Evolutionary conservation across 805 yeast genomes (phyloP), one percentile per base, ranked within the genome.

Genomic region (Aciculoconidium aculeatum): DNA sequence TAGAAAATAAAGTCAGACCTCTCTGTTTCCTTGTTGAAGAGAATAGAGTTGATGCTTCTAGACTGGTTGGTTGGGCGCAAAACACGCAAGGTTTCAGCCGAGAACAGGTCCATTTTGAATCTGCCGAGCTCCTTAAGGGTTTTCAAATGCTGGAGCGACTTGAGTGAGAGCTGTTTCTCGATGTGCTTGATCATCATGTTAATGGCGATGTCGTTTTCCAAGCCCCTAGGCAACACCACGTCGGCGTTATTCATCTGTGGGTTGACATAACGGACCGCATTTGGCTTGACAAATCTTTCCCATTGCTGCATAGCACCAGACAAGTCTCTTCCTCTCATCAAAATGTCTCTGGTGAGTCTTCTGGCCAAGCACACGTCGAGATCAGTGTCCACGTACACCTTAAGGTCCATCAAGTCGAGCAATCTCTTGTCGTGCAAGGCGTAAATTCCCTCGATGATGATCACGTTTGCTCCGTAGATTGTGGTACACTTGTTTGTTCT

Each of bases 381-480:
- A 47, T 88, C 97, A 3, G 96, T 92, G 43, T 90, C 96, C 3
- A 92, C 96, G 52, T 77, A 92, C 11, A 90, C 74, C 54, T 83
- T 90, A 35, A 86, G 65, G 46, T 90, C 94, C 80, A 88, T 81
- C 46, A 87, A 47, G 8, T 72, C 80, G 31, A 80, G 56, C 11
- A 92, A 55, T 23, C 87, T 68, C 26, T 68, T 66, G 49, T 81
- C 86, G 37, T 79, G 76, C 24, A 92, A 55, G 0, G 95, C 86
- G 50, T 83, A 85, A 3, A 92, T 77, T 2, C 98, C 98, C 54
- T 92, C 98, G 21, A 92, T 61, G 5, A 92, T 80, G 30, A 92
- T 82, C 12, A 92, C 94, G 51, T 87, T 87, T 10, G 96, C 96
- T 2, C 96, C 97, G 47, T 87, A 88, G 11, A 92, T 75, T 3